phyloP scores from a whole-genome alignment of 1,284 basidiomycete species.

The Porogramme epimiltina region DNA sequence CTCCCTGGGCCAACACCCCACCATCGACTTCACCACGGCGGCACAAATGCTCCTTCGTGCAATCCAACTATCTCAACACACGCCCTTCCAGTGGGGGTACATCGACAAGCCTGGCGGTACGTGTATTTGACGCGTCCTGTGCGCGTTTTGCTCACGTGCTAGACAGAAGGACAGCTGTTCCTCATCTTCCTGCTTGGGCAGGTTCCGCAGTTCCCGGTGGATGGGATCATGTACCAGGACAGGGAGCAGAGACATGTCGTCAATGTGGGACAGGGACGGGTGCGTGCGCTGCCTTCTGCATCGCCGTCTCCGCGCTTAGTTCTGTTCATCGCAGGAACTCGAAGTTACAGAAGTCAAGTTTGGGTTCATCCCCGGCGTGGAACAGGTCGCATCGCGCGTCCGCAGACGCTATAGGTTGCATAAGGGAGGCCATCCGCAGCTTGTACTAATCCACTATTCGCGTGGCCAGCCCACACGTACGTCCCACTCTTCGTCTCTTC shows the following conservation, averaged over 20 bases:
- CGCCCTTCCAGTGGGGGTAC: slow-evolving; percentile 69
- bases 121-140: slow-evolving; percentile 18
- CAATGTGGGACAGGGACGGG: slow-evolving; percentile 48
- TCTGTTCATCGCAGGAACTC: slow-evolving; percentile 53
- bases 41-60: slow-evolving; percentile 61
- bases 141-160: not conserved
- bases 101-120: slow-evolving; percentile 73
- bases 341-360: slow-evolving; percentile 72
- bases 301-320: not conserved
- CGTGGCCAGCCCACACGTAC: slow-evolving; percentile 60
- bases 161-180: slow-evolving; percentile 62
- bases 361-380: slow-evolving; percentile 72
- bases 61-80: slow-evolving; percentile 49
- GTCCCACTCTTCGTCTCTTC: slow-evolving; percentile 30
- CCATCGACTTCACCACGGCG: slow-evolving; percentile 58
- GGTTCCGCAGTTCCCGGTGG: slow-evolving; percentile 56
- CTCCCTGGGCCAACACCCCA: slow-evolving; percentile 54
- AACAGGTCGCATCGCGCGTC: slow-evolving; percentile 61
- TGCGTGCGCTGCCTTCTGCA: slow-evolving; percentile 34
- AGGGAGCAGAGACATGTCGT: slow-evolving; percentile 61
- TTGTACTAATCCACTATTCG: slow-evolving; percentile 73
- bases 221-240: slow-evolving; percentile 74
- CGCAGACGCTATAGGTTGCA: slow-evolving; percentile 68
- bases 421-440: slow-evolving; percentile 69
- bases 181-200: slow-evolving; percentile 65